A percentile compares a stretch with the other conserved stretches of the same genome.
Evolutionary conservation across 306 rosid genomes (phyloP).

Genomic region (Boehmeria nivea): DNA sequence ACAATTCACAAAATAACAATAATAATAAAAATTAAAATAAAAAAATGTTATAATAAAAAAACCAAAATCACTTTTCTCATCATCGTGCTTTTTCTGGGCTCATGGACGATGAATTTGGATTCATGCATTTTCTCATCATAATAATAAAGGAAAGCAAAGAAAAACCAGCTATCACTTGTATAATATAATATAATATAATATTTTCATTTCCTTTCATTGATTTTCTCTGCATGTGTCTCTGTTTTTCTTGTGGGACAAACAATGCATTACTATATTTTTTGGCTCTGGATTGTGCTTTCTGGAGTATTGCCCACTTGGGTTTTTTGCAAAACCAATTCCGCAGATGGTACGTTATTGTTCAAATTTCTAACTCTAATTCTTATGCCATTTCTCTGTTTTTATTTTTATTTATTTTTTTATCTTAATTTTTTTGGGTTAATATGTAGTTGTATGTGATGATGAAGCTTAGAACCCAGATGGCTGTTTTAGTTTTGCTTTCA

Average conservation of each 20-base stretch:
- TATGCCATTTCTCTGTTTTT: no score
- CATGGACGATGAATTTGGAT: background rate
- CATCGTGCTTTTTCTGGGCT: background rate
- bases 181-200: no score
- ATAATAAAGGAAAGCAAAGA: background rate
- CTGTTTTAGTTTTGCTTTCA: no score
- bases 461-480: no score
- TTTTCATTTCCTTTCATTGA: no score
- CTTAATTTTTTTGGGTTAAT: background rate
- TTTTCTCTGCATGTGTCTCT: background rate
- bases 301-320: constrained; percentile 32
- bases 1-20: background rate
- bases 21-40: background rate
- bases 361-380: background rate
- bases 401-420: background rate
- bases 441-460: no score
- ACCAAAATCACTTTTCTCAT: background rate
- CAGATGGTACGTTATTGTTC: constrained; percentile 29
- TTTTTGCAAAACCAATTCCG: constrained; percentile 30
- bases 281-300: constrained; percentile 51
- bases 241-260: constrained; percentile 16
- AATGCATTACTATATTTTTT: constrained; percentile 39
- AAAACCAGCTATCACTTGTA: no score
- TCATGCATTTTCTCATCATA: constrained; percentile 2
- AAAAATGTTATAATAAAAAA: background rate